Base-by-base conservation (phyloP, 306 rosid genomes). In the Ormosia emarginata region DNA sequence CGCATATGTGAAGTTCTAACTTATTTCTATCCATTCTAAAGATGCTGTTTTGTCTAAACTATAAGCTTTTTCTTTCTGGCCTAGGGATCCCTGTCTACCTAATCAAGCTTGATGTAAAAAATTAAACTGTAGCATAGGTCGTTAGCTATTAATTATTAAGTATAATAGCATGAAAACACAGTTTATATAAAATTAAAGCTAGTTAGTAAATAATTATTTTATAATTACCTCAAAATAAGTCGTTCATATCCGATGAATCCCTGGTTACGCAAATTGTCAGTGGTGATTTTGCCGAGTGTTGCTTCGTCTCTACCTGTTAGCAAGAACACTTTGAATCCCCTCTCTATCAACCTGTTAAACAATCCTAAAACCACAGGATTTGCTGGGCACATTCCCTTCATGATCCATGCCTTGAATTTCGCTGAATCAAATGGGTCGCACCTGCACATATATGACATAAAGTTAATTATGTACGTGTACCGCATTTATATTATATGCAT, bases 341-440 rank as follows among this genome's bases (percentile, higher is more conserved):
- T 84, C 4, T 66, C 57, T 4, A 82, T 32, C 83, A 95, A 71
- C 5, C 56, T 36, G 2, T 47, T 59, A 37, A 89, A 95, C 81
- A 95, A 40, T 17, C 2, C 10, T 17, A 73, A 32, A 67, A 89
- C 84, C 0, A 52, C 79, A 0, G 78, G 84, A 72, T 89, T 85
- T 33, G 91, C 98, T 0, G 90, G 80, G 12, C 98, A 95, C 77
- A 0, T 70, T 84, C 90, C 98, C 34, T 77, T 71, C 84, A 4
- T 72, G 2, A 94, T 92, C 98, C 99, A 95, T 32, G 87, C 88
- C 86, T 75, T 93, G 72, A 95, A 95, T 36, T 49, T 89, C 0
- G 82, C 0, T 8, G 95, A 87, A 78, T 95, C 95, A 81, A 83
- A 95, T 11, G 94, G 94, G n/a, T 91, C 94, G 4, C 97, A 91